Evolutionary conservation across 177 flowering plant genomes (phyloP), one percentile per base, ranked within the genome.

Genomic region (Vitis hybrid): DNA sequence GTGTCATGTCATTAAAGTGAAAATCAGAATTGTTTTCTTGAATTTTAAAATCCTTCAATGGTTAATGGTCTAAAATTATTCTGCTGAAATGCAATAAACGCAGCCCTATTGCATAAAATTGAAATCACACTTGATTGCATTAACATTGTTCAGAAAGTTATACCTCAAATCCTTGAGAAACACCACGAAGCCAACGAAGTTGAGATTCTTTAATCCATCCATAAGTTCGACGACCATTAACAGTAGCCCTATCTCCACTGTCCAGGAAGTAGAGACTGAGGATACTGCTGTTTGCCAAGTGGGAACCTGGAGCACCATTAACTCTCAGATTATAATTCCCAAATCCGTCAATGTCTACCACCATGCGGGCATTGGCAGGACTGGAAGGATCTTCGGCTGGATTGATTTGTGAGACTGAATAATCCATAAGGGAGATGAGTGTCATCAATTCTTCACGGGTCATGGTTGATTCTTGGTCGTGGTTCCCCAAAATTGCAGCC

Each of bases 151-250:
- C 41, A 35, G 41, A 0, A 35, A 35, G 41, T 3, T 6, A 35
- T 35, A 35, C 41, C 41, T 35, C 77, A 71, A 67, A 59, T 61
- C 66, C 70, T 58, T 80, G 58, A 74, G 91, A 85, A 73, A 78
- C 32, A 30, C 69, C 67, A 11, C 52, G 86, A 64, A 94, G 88
- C 98, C 98, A 94, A 50, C 14, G 70, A 69, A 87, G 95, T 73
- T 94, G 97, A 72, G 98, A 91, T 71, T 90, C 91, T 74, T 84
- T 91, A 65, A 94, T 94, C 97, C 97, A 92, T 41, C 91, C 97
- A 82, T 92, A 92, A 18, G 90, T 84, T 69, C 84, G 78, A 64
- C 76, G 10, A 30, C 94, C 94, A 53, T 79, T 74, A 63, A 91
- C 84, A 56, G 72, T 70, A 21, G 82, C 88, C 75, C 90, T 81